Evolutionary conservation across 192 early-diverging fungal species (phyloP).

Genomic region (Podila minutissima): DNA sequence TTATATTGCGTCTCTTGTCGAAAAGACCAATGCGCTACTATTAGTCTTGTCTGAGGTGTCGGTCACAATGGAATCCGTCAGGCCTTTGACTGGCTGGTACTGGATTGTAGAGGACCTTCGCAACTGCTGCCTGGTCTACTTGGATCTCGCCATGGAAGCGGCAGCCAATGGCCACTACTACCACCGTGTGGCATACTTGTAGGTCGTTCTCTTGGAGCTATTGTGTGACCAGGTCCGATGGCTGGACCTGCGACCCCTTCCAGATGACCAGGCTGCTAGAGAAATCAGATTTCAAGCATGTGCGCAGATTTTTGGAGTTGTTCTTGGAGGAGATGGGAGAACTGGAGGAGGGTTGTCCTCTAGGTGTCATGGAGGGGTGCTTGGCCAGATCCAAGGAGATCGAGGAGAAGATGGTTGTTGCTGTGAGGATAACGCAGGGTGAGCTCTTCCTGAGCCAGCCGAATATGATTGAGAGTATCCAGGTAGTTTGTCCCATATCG

Average conservation of each 20-base stretch:
- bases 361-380: conserved; percentile 13
- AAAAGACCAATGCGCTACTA: conserved; percentile 13
- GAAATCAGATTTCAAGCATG: not conserved
- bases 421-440: not conserved
- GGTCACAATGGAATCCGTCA: conserved; percentile 1
- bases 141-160: not conserved
- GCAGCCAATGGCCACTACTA: conserved; percentile 8
- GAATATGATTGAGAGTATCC: conserved; percentile 29
- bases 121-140: conserved; percentile 7
- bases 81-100: conserved; percentile 29
- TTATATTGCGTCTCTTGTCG: conserved; percentile 22
- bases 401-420: conserved; percentile 23
- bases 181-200: conserved; percentile 6
- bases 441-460: conserved; percentile 11
- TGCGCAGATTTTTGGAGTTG: not conserved
- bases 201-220: conserved; percentile 1
- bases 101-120: conserved; percentile 44
- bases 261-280: not conserved
- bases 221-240: not conserved
- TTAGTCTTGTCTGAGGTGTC: conserved; percentile 5
- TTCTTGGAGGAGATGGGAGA: not conserved
- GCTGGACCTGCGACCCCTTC: conserved; percentile 6
- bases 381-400: conserved; percentile 4
- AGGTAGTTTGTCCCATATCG: conserved; percentile 44
- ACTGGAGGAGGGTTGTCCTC: conserved; percentile 12